phyloP scores from a whole-genome alignment of 108 stramenopile species.

The Conticribra guillardii region DNA sequence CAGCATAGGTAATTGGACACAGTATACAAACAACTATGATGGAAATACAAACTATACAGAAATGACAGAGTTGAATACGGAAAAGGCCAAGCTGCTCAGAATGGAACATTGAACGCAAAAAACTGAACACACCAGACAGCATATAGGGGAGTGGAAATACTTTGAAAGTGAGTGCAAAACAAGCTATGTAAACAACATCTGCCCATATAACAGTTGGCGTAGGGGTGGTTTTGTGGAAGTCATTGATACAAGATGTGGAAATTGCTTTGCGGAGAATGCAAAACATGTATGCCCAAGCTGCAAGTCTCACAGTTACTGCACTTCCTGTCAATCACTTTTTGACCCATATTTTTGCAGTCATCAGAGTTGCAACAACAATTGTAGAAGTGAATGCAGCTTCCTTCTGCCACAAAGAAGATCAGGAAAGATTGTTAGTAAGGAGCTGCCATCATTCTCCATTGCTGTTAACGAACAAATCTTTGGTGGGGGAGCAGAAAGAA shows the following conservation, averaged over 20 bases:
- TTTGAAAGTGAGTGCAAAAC: slow-evolving; percentile 7
- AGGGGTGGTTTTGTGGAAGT: slow-evolving; percentile 37
- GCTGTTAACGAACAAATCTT: slow-evolving; percentile 57
- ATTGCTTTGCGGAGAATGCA: slow-evolving; percentile 18
- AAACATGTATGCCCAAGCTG: slow-evolving; percentile 12
- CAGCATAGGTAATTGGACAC: no score
- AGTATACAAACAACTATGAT: no score
- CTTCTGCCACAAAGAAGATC: slow-evolving; percentile 1
- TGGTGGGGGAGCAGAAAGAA: slow-evolving; percentile 64
- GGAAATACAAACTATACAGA: no score
- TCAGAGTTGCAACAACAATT: background rate
- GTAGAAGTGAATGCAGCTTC: slow-evolving; percentile 8
- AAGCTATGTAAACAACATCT: no score
- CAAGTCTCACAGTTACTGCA: slow-evolving; percentile 11
- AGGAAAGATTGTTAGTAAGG: slow-evolving; percentile 21
- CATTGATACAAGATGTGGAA: slow-evolving; percentile 34
- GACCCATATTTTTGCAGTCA: background rate
- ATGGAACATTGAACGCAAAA: slow-evolving; percentile 48
- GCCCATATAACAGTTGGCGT: no score
- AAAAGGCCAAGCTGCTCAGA: slow-evolving; percentile 40
- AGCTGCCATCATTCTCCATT: slow-evolving; percentile 44
- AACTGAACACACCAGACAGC: slow-evolving; percentile 33
- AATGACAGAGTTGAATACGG: slow-evolving; percentile 52
- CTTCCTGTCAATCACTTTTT: slow-evolving; percentile 5
- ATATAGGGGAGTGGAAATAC: slow-evolving; percentile 31